A percentile compares a stretch with the other conserved stretches of the same genome.
phyloP scores from a whole-genome alignment of 2,329 filamentous ascomycete species.

The Neospermospora avenae region DNA sequence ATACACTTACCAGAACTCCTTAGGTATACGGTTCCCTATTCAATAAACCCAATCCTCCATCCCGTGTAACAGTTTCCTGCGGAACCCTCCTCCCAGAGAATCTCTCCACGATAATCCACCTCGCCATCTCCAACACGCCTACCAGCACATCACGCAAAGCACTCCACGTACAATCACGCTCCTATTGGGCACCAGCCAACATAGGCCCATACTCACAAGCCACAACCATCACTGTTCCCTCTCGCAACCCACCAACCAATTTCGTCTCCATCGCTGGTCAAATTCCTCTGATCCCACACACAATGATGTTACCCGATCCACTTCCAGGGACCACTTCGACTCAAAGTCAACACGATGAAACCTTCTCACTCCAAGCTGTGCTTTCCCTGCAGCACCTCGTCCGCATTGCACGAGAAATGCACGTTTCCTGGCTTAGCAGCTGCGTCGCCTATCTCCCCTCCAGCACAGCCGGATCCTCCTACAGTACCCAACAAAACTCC shows the following conservation, averaged over 20 bases:
- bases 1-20: background rate
- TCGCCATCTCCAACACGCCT: constrained; percentile 35
- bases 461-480: constrained; percentile 14
- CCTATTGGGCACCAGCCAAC: constrained; percentile 97
- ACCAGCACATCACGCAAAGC: constrained; percentile 45
- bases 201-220: constrained; percentile 97
- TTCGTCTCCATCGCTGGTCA: constrained; percentile 77
- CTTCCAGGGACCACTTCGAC: constrained; percentile 19
- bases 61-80: constrained; percentile 78
- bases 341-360: constrained; percentile 18
- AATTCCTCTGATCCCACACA: constrained; percentile 79
- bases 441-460: constrained; percentile 70
- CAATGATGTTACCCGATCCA: constrained; percentile 59
- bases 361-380: constrained; percentile 56
- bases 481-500: constrained; percentile 36
- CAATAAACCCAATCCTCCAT: constrained; percentile 73
- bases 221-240: constrained; percentile 50
- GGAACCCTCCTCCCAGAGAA: constrained; percentile 61
- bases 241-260: constrained; percentile 27
- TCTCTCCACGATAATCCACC: constrained; percentile 58
- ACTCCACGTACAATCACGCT: constrained; percentile 87
- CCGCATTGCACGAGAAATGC: constrained; percentile 71
- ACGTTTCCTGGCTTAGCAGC: constrained; percentile 71
- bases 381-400: constrained; percentile 86
- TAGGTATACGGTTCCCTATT: constrained; percentile 73